Evolutionary conservation across 371 early-diverging fungal genomes (phyloP), one percentile per base, ranked within the genome.

Genomic region (Mucor velutinosus): DNA sequence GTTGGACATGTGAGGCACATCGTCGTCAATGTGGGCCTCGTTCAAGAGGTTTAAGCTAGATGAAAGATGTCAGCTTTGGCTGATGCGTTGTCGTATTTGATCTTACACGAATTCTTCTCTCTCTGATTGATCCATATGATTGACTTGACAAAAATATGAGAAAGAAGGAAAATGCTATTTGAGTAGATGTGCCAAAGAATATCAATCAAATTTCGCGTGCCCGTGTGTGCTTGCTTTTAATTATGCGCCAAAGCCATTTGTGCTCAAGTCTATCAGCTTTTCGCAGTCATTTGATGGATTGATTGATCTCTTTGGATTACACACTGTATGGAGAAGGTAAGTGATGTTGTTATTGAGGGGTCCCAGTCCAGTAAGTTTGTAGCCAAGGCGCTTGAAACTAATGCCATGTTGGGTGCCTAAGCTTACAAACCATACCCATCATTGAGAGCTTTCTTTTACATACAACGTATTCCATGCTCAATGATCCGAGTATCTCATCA

Each of bases 101-200:
- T 27, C 37, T 60, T 39, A 60, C 60, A 60, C 41, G 5, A 60
- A 7, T 27, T 60, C 23, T 39, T 60, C 60, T 60, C 60, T 41
- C 2, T 60, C 60, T 60, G 25, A 14, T 41, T 60, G 60, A 35
- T 58, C 14, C 37, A 35, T 32, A 17, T 41, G 7, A 4, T 57
- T 57, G 30, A 57, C n/a, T 25, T 23, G 51, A 51, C 51, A 51
- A 17, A 59, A 33, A 33, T 7, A 21, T 10, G 25, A 25, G 27
- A 23, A 41, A 37, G 37, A 35, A 39, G 25, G 11, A 23, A 53
- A 27, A 53, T 1, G 14, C 25, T 25, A n/a, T 12, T 14, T 25
- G 53, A 53, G 23, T 23, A 5, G 11, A 47, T 53, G 15, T 5
- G 27, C 53, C 53, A 7, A 53, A 47, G 11, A n/a, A 47, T 21